phyloP scores from a whole-genome alignment of 768 basidiomycete genomes.

The Collybiopsis confluens region DNA sequence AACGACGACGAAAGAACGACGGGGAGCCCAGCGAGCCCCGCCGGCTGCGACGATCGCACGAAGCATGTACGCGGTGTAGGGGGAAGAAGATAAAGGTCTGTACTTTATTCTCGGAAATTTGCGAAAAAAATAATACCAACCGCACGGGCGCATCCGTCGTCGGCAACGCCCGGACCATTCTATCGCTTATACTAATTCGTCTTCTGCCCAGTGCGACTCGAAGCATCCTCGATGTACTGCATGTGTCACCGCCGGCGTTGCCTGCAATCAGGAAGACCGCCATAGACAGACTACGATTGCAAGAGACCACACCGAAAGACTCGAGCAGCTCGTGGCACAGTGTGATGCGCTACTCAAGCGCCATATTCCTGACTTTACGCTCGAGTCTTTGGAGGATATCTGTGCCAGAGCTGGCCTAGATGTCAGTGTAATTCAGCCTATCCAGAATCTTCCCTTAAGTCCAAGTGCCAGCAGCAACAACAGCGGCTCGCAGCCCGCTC shows the following conservation, averaged over 20 bases:
- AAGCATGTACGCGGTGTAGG: slow-evolving; percentile 90
- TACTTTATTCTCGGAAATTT: slow-evolving; percentile 4
- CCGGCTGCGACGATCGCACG: slow-evolving; percentile 82
- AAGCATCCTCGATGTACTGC: slow-evolving; percentile 86
- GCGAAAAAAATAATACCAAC: background rate
- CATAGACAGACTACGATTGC: slow-evolving; percentile 85
- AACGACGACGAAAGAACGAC: slow-evolving; percentile 57
- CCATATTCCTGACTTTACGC: slow-evolving; percentile 61
- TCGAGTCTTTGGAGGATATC: slow-evolving; percentile 62
- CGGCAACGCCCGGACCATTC: slow-evolving; percentile 4
- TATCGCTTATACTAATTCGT: slow-evolving; percentile 10
- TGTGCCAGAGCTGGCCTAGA: slow-evolving; percentile 68
- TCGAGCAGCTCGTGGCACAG: slow-evolving; percentile 77
- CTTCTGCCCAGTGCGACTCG: slow-evolving; percentile 70
- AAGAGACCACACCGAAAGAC: slow-evolving; percentile 75
- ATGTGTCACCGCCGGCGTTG: slow-evolving; percentile 73
- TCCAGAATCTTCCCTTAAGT: slow-evolving; percentile 16
- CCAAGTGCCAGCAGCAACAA: slow-evolving; percentile 16
- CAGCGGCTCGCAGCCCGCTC: slow-evolving; percentile 33
- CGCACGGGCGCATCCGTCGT: slow-evolving; percentile 7
- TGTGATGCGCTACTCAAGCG: slow-evolving; percentile 78
- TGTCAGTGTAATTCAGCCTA: slow-evolving; percentile 23
- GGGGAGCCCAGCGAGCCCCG: slow-evolving; percentile 64
- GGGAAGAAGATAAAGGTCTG: slow-evolving; percentile 94
- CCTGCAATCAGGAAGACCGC: slow-evolving; percentile 85